These are phyloP conservation scores for Falciphora oryzae DNA, from an alignment of 2,329 filamentous ascomycete species.

Conservation along the genomic window DNA sequence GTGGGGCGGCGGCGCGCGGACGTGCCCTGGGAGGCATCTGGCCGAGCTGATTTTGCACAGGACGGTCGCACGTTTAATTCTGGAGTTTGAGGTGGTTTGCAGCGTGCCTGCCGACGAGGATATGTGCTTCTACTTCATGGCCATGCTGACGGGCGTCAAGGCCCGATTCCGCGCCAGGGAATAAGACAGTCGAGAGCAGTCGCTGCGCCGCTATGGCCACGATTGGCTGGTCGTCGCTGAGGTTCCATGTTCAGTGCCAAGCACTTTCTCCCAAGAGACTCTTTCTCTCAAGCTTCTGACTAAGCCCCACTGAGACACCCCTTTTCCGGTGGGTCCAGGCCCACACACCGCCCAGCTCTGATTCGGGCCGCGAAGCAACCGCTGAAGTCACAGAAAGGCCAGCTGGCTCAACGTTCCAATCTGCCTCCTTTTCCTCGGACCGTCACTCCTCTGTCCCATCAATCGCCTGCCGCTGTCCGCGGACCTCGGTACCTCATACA, in stretches of 20 bases:
- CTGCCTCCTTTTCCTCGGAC: neutral
- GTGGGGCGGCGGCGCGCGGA: slow-evolving; percentile 46
- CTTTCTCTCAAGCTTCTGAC: neutral
- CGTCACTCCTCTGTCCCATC: neutral
- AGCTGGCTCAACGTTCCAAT: neutral
- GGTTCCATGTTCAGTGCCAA: neutral
- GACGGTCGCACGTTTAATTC: slow-evolving; percentile 34
- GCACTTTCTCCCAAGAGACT: neutral
- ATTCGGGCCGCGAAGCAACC: too few species aligned
- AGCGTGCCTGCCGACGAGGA: slow-evolving; percentile 32
- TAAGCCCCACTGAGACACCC: neutral
- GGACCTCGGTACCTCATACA: neutral
- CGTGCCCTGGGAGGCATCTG: slow-evolving; percentile 44
- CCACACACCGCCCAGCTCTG: neutral
- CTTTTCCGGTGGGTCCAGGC: neutral
- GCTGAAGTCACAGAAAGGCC: neutral
- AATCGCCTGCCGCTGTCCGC: too few species aligned
- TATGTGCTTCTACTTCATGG: slow-evolving; percentile 44
- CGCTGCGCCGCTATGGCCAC: too few species aligned
- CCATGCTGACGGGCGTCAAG: slow-evolving; percentile 43
- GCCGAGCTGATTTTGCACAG: slow-evolving; percentile 46
- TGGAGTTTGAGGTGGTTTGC: slow-evolving; percentile 36
- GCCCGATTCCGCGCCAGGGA: slow-evolving; percentile 29
- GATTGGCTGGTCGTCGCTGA: too few species aligned
- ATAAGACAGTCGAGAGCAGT: neutral